Base-by-base conservation (phyloP, 108 stramenopile genomes). In the Skeletonema marinoi region DNA sequence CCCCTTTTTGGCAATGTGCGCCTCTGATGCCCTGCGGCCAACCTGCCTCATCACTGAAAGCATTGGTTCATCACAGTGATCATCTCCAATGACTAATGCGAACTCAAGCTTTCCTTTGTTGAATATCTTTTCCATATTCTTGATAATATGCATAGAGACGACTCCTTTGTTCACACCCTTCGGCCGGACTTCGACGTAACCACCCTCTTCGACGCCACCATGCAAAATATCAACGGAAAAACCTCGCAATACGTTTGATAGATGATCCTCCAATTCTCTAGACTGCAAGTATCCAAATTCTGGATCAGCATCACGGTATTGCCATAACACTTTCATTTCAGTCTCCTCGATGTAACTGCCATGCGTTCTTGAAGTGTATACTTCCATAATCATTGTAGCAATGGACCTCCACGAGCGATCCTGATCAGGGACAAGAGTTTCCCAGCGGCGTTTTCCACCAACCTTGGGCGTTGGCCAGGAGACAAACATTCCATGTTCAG, bases 221-320 rank as follows among this genome's bases (percentile, higher is more conserved):
- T 95, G 93, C 44, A 99, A 65, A 76, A 99, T 96, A 75, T 98
- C 98, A 39, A 99, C 96, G 31, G 96, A 86, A 75, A 91, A 97
- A 54, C 88, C 87, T 76, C 90, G 85, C 31, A 99, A 75, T 21
- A 97, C 96, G 56, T 91, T 92, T 13, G 85, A 88, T 35, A 99
- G 68, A 73, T 99, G 99, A 59, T 98, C 98, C 86, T 99, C 96
- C 16, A 99, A 82, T 70, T 97, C 91, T 67, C 89, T 85, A 8
- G 98, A 98, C 75, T 99, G 98, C 42, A 94, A 89, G 46, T 89
- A 89, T 32, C 98, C 99, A 86, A 98, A 99, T 71, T 99, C 99
- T 16, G 98, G 97, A 77, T 99, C 99, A 0, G 97, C 95, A 67
- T 96, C 89, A 71, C 96, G 97, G 80, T 98, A 99, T 73, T 93